phyloP scores from a whole-genome alignment of 139 green algal species.

The Yamagishiella unicocca region DNA sequence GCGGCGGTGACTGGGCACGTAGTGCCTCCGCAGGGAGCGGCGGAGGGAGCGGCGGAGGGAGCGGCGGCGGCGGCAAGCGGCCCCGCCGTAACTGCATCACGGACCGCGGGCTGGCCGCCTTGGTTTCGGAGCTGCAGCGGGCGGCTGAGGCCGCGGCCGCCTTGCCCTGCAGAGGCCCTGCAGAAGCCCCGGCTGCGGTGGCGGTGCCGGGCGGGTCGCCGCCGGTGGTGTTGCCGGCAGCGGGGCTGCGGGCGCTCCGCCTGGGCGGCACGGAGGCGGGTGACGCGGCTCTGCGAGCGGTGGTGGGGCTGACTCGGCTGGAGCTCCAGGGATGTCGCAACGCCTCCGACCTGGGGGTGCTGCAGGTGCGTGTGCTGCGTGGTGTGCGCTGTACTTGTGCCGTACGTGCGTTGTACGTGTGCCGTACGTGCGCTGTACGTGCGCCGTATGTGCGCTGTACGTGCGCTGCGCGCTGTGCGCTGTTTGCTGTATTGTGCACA shows the following conservation, averaged over 20 bases:
- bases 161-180: no score
- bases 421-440: no score
- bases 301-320: not conserved
- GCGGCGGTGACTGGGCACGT: not conserved
- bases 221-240: not conserved
- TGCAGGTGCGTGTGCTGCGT: not conserved
- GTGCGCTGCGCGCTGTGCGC: no score
- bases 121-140: not conserved
- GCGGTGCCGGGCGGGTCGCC: no score
- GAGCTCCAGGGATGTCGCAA: not conserved
- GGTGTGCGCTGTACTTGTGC: not conserved
- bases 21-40: no score
- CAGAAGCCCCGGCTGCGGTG: no score
- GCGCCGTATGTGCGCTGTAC: no score
- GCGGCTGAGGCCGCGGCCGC: no score
- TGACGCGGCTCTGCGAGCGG: not conserved
- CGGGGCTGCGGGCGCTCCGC: not conserved
- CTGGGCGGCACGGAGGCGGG: conserved; percentile 15
- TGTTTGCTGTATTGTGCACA: no score
- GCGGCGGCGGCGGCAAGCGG: not conserved
- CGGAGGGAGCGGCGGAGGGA: not conserved
- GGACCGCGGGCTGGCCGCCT: not conserved
- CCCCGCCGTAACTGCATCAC: not conserved
- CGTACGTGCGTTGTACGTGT: no score
- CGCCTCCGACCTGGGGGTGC: not conserved